Conservation (phyloP, 1,139 yeast genomes). For the Hanseniaspora gamundiae region DNA sequence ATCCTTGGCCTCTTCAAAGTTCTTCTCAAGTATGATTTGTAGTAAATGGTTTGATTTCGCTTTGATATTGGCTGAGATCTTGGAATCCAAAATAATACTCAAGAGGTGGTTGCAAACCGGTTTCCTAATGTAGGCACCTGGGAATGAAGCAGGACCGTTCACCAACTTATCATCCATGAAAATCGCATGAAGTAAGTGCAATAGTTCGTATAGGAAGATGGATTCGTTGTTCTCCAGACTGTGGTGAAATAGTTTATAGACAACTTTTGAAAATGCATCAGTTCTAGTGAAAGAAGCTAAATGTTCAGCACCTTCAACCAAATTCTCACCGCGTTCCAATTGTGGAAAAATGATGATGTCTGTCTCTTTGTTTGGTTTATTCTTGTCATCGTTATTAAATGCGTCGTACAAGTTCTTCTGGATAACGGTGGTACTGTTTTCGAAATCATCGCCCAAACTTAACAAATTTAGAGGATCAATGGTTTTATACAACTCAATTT, state of each 20-base stretch:
- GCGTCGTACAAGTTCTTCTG: constrained; percentile 25
- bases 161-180: constrained; percentile 40
- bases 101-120: constrained; percentile 47
- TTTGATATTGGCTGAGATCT: constrained; percentile 36
- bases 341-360: constrained; percentile 30
- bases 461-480: constrained; percentile 28
- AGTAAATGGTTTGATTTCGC: constrained; percentile 46
- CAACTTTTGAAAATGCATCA: constrained; percentile 39
- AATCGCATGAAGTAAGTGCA: constrained; percentile 58
- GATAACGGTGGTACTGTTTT: constrained; percentile 31
- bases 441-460: constrained; percentile 27
- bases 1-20: constrained; percentile 35
- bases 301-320: constrained; percentile 22
- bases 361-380: constrained; percentile 25
- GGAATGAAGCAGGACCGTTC: constrained; percentile 30
- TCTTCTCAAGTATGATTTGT: constrained; percentile 36
- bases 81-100: constrained; percentile 35
- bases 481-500: constrained; percentile 32
- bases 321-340: constrained; percentile 21
- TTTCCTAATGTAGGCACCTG: constrained; percentile 36
- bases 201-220: constrained; percentile 42
- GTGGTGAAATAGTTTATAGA: constrained; percentile 43
- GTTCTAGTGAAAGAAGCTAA: constrained; percentile 45
- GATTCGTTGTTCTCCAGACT: constrained; percentile 40
- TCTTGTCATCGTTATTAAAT: constrained; percentile 29